Evolutionary conservation across 805 yeast genomes (phyloP).

Genomic region (Diddensiella transvaalensis): DNA sequence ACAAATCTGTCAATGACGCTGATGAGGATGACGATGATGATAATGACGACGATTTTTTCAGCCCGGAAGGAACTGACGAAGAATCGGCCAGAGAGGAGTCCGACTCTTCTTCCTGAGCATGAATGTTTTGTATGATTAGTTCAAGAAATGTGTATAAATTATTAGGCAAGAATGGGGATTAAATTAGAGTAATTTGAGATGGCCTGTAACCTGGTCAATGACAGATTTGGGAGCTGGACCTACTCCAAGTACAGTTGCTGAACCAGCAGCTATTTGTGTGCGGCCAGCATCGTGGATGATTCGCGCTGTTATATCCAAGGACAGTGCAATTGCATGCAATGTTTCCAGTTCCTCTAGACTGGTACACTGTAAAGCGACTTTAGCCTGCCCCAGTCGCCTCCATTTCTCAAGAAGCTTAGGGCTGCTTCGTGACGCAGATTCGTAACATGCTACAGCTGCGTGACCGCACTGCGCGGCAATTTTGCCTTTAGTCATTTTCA

Average conservation of each 20-base stretch:
- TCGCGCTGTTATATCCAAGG: slow-evolving; percentile 71
- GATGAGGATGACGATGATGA: slow-evolving; percentile 21
- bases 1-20: slow-evolving; percentile 29
- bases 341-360: slow-evolving; percentile 60
- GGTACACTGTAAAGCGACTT: slow-evolving; percentile 73
- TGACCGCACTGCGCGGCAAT: slow-evolving; percentile 97
- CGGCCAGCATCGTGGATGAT: slow-evolving; percentile 95
- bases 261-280: slow-evolving; percentile 93
- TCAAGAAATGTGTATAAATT: too few species aligned
- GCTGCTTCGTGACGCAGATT: slow-evolving; percentile 51
- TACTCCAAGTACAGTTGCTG: slow-evolving; percentile 91
- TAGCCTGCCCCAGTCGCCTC: slow-evolving; percentile 87
- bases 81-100: too few species aligned
- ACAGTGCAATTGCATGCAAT: slow-evolving; percentile 75
- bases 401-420: slow-evolving; percentile 67
- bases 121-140: too few species aligned
- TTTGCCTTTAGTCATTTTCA: slow-evolving; percentile 92
- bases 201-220: slow-evolving; percentile 78
- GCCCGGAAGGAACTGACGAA: slow-evolving; percentile 17
- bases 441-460: slow-evolving; percentile 91
- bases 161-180: too few species aligned
- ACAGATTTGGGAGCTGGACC: slow-evolving; percentile 91
- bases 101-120: too few species aligned
- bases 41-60: slow-evolving; percentile 10
- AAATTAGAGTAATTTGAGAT: slow-evolving; percentile 48